Conservation (phyloP, 805 yeast genomes). For the Metschnikowia anglica region DNA sequence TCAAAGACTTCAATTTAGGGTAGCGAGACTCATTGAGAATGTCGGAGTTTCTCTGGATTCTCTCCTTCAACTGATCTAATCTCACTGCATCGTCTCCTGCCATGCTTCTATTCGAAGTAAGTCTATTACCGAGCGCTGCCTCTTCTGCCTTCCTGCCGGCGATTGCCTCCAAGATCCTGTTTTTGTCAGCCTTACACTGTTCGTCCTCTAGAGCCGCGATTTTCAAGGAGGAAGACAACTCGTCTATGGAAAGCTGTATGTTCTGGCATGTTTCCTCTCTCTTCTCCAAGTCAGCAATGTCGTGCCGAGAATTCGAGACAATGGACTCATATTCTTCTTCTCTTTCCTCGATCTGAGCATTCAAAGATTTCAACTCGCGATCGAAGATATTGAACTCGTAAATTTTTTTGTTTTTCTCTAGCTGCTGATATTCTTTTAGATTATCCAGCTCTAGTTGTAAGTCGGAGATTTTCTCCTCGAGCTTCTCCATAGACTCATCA, state of each 20-base stretch:
- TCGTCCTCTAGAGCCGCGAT: constrained; percentile 55
- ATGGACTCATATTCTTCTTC: constrained; percentile 56
- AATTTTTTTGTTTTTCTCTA: constrained; percentile 66
- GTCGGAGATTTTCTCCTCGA: constrained; percentile 71
- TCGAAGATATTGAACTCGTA: constrained; percentile 75
- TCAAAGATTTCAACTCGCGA: constrained; percentile 67
- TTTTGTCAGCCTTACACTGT: constrained; percentile 50
- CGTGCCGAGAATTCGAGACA: constrained; percentile 51
- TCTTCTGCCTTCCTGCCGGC: constrained; percentile 51
- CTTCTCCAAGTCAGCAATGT: constrained; percentile 55
- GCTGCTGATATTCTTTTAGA: constrained; percentile 62
- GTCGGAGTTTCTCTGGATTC: constrained; percentile 37
- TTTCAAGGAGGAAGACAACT: constrained; percentile 48
- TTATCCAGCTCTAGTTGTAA: constrained; percentile 79
- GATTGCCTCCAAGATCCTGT: constrained; percentile 47
- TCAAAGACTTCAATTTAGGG: constrained; percentile 35
- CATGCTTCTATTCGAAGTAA: constrained; percentile 31
- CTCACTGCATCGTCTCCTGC: constrained; percentile 23
- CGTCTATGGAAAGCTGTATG: constrained; percentile 46
- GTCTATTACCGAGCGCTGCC: constrained; percentile 41
- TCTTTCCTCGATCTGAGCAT: constrained; percentile 56
- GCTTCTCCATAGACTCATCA: constrained; percentile 66
- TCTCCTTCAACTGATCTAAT: constrained; percentile 23
- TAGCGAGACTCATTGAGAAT: constrained; percentile 35
- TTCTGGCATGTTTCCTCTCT: constrained; percentile 54